These are phyloP conservation scores for Dunaliella primolecta DNA, from an alignment of 139 green algal species.

Conservation along the genomic window DNA sequence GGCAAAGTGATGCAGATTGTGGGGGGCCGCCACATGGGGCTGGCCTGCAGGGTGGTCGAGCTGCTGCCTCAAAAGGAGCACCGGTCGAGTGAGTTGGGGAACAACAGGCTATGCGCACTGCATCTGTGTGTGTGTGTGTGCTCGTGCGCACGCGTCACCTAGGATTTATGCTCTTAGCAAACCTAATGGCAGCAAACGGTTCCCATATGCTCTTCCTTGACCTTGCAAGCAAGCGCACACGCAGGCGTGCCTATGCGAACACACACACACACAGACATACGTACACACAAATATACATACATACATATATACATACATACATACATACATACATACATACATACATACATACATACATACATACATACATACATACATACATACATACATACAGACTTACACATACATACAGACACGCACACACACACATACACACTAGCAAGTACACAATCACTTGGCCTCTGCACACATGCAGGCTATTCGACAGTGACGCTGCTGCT, in stretches of 20 bases:
- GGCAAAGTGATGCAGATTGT: conserved; percentile 58
- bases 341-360: neutral
- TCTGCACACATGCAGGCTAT: conserved; percentile 27
- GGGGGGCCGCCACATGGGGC: conserved; percentile 54
- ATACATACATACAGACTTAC: neutral
- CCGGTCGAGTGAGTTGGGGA: conserved; percentile 29
- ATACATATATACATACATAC: neutral
- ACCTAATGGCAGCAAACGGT: no score
- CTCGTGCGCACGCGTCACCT: no score
- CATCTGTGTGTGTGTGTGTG: no score
- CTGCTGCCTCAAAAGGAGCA: conserved; percentile 40
- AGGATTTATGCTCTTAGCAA: no score
- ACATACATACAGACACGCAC: neutral
- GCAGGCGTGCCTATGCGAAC: neutral
- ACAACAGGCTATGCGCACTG: no score
- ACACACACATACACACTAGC: no score
- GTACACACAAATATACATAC: neutral
- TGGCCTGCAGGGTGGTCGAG: conserved; percentile 51
- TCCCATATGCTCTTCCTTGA: no score
- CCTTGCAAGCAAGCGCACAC: no score
- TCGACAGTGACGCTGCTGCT: conserved; percentile 46
- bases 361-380: neutral
- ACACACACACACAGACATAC: neutral
- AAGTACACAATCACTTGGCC: no score
- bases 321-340: neutral